Conservation (phyloP, 2,329 filamentous ascomycete genomes). For the Pseudophaeomoniella oleicola region DNA sequence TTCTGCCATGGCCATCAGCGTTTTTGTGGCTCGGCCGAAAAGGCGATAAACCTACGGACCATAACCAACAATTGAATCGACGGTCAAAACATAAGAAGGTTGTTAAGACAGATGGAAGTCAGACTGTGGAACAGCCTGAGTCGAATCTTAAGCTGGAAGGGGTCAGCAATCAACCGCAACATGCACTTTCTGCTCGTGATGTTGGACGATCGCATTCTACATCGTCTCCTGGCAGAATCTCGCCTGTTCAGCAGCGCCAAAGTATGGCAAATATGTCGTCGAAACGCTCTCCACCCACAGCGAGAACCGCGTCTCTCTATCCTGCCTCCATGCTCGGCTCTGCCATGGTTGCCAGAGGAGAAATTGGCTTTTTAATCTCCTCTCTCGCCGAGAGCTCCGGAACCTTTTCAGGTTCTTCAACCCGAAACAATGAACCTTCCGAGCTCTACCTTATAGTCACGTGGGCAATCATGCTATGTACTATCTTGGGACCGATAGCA, state of each 20-base stretch:
- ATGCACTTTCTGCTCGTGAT: neutral
- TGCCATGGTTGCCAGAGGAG: slow-evolving; percentile 63
- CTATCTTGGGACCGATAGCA: slow-evolving; percentile 37
- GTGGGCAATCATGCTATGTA: slow-evolving; percentile 44
- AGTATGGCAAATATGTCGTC: neutral
- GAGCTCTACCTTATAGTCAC: slow-evolving; percentile 39
- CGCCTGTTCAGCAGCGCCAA: no score
- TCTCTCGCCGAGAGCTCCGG: slow-evolving; percentile 46
- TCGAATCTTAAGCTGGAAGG: neutral
- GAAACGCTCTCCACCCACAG: slow-evolving; percentile 8
- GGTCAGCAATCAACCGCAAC: neutral
- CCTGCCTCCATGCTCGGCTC: slow-evolving; percentile 51
- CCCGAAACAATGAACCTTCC: slow-evolving; percentile 13
- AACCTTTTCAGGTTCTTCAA: slow-evolving; percentile 23
- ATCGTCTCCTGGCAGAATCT: no score
- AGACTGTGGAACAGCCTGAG: neutral
- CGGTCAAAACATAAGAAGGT: neutral
- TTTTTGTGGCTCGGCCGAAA: neutral
- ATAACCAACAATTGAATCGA: neutral
- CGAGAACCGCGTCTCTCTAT: slow-evolving; percentile 48
- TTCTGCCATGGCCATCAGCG: slow-evolving; percentile 13
- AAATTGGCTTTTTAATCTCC: slow-evolving; percentile 66
- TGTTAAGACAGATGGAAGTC: no score
- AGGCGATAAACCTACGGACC: neutral
- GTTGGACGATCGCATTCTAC: neutral